phyloP scores from a whole-genome alignment of 2,329 filamentous ascomycete genomes.

The Clarireedia sp. region DNA sequence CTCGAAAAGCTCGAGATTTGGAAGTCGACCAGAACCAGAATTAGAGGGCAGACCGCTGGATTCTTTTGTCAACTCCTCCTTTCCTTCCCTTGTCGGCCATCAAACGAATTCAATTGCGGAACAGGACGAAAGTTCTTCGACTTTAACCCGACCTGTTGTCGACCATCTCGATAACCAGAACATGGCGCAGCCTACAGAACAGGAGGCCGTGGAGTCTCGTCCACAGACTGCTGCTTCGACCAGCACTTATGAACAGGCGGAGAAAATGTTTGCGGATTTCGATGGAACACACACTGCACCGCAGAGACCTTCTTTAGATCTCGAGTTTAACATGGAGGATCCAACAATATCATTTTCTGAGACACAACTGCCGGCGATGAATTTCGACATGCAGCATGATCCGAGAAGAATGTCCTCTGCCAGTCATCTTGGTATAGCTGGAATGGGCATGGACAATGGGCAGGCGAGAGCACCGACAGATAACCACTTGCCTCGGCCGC shows the following conservation, averaged over 20 bases:
- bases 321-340: neutral
- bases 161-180: constrained; percentile 14
- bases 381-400: neutral
- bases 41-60: constrained; percentile 29
- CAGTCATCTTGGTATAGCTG: constrained; percentile 24
- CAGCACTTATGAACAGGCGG: constrained; percentile 54
- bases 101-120: constrained; percentile 22
- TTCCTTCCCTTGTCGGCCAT: constrained; percentile 17
- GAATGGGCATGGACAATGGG: constrained; percentile 12
- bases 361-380: neutral
- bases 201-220: constrained; percentile 13
- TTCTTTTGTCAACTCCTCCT: constrained; percentile 24
- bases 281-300: constrained; percentile 64
- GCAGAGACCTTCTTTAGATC: constrained; percentile 11
- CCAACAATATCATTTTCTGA: neutral
- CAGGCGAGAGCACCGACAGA: constrained; percentile 12
- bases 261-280: constrained; percentile 68
- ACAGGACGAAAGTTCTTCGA: constrained; percentile 22
- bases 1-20: constrained; percentile 41
- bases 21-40: constrained; percentile 28
- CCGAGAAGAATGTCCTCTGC: constrained; percentile 12
- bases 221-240: constrained; percentile 24
- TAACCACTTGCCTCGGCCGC: constrained; percentile 33
- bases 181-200: constrained; percentile 6
- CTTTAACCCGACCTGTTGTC: constrained; percentile 20